A percentile compares a stretch with the other conserved stretches of the same genome.
These are phyloP conservation scores for Mimosa bimucronata DNA, from an alignment of 306 rosid genomes.

Conservation along the genomic window DNA sequence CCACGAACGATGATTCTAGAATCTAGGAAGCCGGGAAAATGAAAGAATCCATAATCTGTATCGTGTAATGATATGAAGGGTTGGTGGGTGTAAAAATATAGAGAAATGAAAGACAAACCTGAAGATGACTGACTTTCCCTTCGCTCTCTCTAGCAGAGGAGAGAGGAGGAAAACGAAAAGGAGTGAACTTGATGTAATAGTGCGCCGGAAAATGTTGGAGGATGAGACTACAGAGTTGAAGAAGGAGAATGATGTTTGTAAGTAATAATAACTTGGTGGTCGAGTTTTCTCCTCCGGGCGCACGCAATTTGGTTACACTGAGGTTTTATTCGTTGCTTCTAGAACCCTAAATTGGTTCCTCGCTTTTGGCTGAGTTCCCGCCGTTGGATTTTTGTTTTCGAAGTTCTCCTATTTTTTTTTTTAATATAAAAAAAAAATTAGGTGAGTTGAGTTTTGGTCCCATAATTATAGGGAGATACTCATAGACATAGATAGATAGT, in stretches of 20 bases:
- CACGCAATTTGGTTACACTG: not conserved
- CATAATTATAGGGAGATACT: too few species aligned
- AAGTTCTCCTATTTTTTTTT: too few species aligned
- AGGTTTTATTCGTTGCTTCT: not conserved
- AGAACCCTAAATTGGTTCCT: not conserved
- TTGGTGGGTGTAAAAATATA: not conserved
- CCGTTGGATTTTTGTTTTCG: constrained; percentile 20
- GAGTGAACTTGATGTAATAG: not conserved
- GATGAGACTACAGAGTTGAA: constrained; percentile 30
- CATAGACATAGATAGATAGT: too few species aligned
- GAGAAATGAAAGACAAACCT: constrained; percentile 20
- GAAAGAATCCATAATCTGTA: not conserved
- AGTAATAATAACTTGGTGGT: constrained; percentile 5
- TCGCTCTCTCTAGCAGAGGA: constrained; percentile 2
- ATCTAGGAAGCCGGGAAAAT: not conserved
- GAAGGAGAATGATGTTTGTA: not conserved
- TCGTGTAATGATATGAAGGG: not conserved
- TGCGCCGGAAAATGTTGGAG: constrained; percentile 2
- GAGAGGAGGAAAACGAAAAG: constrained; percentile 13
- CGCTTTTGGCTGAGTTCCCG: not conserved
- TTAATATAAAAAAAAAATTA: too few species aligned
- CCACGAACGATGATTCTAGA: not conserved
- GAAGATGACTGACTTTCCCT: constrained; percentile 1
- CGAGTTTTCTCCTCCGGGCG: not conserved
- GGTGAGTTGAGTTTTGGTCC: too few species aligned